phyloP scores from a whole-genome alignment of 1,139 yeast species.

The Komagataea norvegica region DNA sequence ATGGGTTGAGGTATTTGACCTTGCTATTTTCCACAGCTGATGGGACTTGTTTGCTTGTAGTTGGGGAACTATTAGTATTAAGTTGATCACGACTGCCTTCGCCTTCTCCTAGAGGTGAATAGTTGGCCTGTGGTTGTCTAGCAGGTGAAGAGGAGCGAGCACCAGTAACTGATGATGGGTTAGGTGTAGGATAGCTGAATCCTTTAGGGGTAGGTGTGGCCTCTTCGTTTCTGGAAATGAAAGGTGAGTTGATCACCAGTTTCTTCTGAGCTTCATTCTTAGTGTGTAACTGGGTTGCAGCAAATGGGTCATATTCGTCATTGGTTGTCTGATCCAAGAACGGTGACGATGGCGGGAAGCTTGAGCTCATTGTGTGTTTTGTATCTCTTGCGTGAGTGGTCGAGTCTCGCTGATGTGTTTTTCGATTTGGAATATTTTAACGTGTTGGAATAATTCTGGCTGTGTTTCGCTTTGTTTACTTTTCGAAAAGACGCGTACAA shows the following conservation, averaged over 20 bases:
- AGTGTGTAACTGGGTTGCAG: slow-evolving; percentile 13
- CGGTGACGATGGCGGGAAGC: slow-evolving; percentile 67
- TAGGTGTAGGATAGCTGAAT: slow-evolving; percentile 37
- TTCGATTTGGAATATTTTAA: too few relatives aligned
- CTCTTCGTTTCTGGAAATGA: slow-evolving; percentile 9
- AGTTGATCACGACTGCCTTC: too few relatives aligned
- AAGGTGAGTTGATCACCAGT: slow-evolving; percentile 23
- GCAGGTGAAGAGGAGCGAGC: slow-evolving; percentile 30
- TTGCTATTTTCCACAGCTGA: neutral
- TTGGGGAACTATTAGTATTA: neutral
- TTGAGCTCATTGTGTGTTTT: slow-evolving; percentile 19
- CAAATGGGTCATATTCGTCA: slow-evolving; percentile 26
- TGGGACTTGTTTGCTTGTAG: too few relatives aligned
- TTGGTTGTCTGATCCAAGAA: slow-evolving; percentile 30
- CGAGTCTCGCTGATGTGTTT: too few relatives aligned
- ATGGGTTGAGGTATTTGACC: slow-evolving; percentile 6
- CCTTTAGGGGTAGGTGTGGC: neutral
- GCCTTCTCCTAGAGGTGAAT: too few relatives aligned
- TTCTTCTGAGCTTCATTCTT: slow-evolving; percentile 12
- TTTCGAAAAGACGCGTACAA: slow-evolving; percentile 8
- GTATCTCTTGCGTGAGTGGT: too few relatives aligned
- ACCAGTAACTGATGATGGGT: slow-evolving; percentile 38
- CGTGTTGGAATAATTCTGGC: neutral
- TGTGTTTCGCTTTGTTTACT: slow-evolving; percentile 9
- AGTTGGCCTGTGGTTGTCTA: slow-evolving; percentile 6